phyloP scores from a whole-genome alignment of 2,329 filamentous ascomycete genomes.

The Diaporthe citrichinensis region DNA sequence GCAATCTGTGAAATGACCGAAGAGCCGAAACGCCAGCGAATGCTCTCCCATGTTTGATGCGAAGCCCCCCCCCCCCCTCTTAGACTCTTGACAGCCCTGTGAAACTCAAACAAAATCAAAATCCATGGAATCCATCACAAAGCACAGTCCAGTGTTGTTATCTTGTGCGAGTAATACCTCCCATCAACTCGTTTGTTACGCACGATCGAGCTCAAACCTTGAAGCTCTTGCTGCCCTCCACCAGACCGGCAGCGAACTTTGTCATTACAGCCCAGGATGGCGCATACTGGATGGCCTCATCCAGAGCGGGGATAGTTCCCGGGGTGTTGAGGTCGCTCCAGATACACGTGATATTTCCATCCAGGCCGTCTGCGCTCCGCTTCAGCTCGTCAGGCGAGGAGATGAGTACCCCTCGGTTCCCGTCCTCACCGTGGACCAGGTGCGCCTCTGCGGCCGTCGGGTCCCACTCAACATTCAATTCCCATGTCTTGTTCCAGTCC shows the following conservation, averaged over 20 bases:
- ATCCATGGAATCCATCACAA: not conserved
- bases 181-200: not conserved
- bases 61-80: not conserved
- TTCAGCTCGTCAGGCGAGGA: conserved; percentile 44
- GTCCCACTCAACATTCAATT: conserved; percentile 79
- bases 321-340: conserved; percentile 88
- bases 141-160: not conserved
- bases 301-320: conserved; percentile 83
- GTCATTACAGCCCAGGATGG: conserved; percentile 85
- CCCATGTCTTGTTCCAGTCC: conserved; percentile 83
- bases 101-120: not conserved
- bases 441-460: conserved; percentile 41
- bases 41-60: conserved; percentile 11
- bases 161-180: not conserved
- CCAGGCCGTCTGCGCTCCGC: conserved; percentile 58
- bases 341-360: conserved; percentile 80
- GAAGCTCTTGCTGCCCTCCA: conserved; percentile 83
- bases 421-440: conserved; percentile 40
- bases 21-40: conserved; percentile 16
- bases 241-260: conserved; percentile 83
- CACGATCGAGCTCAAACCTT: conserved; percentile 57
- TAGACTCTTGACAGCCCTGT: not conserved
- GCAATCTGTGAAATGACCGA: conserved; percentile 22
- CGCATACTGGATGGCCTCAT: conserved; percentile 82
- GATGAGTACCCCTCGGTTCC: conserved; percentile 34